Conservation (phyloP, 1,139 yeast genomes). For the Taphrina pruni region DNA sequence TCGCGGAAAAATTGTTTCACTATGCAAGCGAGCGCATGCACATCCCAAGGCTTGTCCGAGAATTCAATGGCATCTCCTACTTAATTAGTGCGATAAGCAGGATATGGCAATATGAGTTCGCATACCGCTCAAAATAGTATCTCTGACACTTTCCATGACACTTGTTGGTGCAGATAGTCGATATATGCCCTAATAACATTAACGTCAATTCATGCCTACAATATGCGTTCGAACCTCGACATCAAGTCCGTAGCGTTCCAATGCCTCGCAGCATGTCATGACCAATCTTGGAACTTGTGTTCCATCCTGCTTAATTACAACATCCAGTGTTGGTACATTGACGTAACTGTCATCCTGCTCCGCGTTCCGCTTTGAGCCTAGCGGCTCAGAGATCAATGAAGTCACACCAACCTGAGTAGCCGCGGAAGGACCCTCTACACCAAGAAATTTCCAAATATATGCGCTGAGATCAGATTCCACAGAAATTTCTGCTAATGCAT, state of each 20-base stretch:
- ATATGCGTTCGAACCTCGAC: conserved; percentile 54
- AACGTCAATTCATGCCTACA: not conserved
- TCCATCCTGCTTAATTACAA: conserved; percentile 28
- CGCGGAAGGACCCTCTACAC: conserved; percentile 91
- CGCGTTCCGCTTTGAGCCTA: too few species aligned
- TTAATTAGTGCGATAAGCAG: not conserved
- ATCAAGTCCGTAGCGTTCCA: conserved; percentile 81
- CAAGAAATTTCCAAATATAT: conserved; percentile 65
- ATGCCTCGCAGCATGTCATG: conserved; percentile 74
- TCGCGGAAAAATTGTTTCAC: conserved; percentile 78
- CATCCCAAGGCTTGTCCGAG: conserved; percentile 41
- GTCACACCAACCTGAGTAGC: conserved; percentile 61
- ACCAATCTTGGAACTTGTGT: conserved; percentile 31
- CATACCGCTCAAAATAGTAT: conserved; percentile 62
- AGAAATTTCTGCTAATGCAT: conserved; percentile 56
- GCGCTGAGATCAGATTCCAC: conserved; percentile 81
- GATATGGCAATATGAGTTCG: not conserved
- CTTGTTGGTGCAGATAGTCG: conserved; percentile 80
- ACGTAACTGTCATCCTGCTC: not conserved
- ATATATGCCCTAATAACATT: conserved; percentile 69
- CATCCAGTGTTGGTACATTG: conserved; percentile 48
- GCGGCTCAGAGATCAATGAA: too few species aligned
- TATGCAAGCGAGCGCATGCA: conserved; percentile 70
- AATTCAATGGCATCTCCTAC: not conserved
- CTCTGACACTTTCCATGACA: conserved; percentile 73